Base-by-base conservation (phyloP, 2,329 filamentous ascomycete genomes). In the Ophiostoma angusticollis region DNA sequence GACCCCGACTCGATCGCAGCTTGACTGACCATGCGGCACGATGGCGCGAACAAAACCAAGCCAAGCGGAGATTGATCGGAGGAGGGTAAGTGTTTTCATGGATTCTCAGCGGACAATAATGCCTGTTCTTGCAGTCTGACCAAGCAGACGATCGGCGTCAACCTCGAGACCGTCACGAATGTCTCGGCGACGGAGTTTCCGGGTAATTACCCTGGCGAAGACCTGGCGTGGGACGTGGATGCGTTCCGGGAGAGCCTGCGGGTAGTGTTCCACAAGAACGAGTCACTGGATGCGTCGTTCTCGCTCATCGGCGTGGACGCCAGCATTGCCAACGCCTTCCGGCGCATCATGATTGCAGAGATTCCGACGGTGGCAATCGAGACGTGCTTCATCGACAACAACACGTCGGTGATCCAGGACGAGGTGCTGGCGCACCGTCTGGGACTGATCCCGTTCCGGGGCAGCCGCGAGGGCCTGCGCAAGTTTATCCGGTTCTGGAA, bases 381-480 rank as follows among this genome's bases (percentile, higher is more conserved):
- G 67, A 80, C 78, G 46, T 84, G 93, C 56, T 98, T 82, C 63
- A 78, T 96, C 47, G 74, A 84, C 57, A 93, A 95, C 68, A 98
- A 98, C 68, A 96, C 89, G 36, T 94, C 85, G 5, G 86, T 98
- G 25, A 91, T 98, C 53, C 89, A 96, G 59, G 91, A 98, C 57
- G 91, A 98, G 65, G 89, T 98, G 5, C 78, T 98, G 37, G 80
- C 87, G 13, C 84, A 91, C 58, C 74, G 91, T 31, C 69, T 98
- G 23, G 91, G 91, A 43, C 74, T 98, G 32, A 81, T 98, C 39
- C 91, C 93, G 14, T 79, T 98, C 50, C 81, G 79, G 48, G 91
- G 84, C 49, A 74, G 77, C 45, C 74, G 78, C 47, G 71, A 82
- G 40, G 87, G 84, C 37, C 67, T 98, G 40, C 67, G 67, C 42